phyloP scores from a whole-genome alignment of 2,329 filamentous ascomycete genomes.

The Apiospora pterosperma region DNA sequence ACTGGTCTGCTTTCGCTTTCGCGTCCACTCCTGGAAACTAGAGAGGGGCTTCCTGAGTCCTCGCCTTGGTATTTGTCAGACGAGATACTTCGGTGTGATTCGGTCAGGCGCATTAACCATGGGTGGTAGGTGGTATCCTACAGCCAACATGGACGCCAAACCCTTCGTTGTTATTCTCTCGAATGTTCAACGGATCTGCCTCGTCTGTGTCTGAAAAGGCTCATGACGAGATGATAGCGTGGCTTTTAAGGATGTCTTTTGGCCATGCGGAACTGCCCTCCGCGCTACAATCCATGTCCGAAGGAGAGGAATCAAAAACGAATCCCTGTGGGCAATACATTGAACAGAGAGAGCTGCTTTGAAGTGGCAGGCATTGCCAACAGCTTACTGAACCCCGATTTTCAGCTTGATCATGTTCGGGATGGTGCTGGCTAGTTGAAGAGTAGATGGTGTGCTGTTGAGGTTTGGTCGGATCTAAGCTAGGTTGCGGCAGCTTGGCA shows the following conservation, averaged over 20 bases:
- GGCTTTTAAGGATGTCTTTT: slow-evolving; percentile 98
- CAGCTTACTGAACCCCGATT: slow-evolving; percentile 24
- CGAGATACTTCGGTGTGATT: slow-evolving; percentile 46
- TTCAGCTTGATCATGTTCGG: slow-evolving; percentile 17
- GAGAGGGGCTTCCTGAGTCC: slow-evolving; percentile 35
- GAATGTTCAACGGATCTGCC: slow-evolving; percentile 36
- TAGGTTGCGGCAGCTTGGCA: slow-evolving; percentile 13
- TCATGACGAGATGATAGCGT: slow-evolving; percentile 55
- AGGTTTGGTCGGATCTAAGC: slow-evolving; percentile 13
- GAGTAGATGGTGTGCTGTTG: slow-evolving; percentile 8
- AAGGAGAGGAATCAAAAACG: slow-evolving; percentile 87
- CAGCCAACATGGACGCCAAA: slow-evolving; percentile 47
- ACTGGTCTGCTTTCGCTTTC: neutral
- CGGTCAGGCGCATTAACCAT: slow-evolving; percentile 57
- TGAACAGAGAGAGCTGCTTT: slow-evolving; percentile 66
- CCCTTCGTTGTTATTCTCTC: slow-evolving; percentile 24
- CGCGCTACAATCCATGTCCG: slow-evolving; percentile 34
- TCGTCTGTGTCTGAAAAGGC: slow-evolving; percentile 41
- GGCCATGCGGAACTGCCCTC: slow-evolving; percentile 73
- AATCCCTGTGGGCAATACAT: slow-evolving; percentile 84
- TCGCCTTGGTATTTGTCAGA: slow-evolving; percentile 37
- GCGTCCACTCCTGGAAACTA: slow-evolving; percentile 23
- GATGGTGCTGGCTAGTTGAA: slow-evolving; percentile 17
- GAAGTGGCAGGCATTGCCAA: slow-evolving; percentile 16
- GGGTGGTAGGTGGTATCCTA: slow-evolving; percentile 39